Percentiles rank a stretch among this genome's conserved stretches.
phyloP scores from a whole-genome alignment of 106 monocot species.

The Xerophyta viscosa region DNA sequence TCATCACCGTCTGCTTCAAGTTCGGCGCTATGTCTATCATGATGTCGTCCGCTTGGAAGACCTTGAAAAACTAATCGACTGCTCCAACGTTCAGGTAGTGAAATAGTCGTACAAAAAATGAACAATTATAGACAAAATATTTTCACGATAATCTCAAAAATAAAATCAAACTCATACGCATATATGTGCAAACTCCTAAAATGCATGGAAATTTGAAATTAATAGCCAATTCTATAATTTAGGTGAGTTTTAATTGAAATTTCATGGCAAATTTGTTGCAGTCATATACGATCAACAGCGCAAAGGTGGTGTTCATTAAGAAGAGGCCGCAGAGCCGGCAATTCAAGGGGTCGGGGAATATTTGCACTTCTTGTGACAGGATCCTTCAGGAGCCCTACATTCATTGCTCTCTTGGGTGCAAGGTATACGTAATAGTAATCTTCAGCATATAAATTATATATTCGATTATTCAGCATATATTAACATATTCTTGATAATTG shows the following conservation, averaged over 20 bases:
- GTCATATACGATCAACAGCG: conserved; percentile 90
- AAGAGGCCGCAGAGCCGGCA: conserved; percentile 85
- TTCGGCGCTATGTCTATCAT: conserved; percentile 35
- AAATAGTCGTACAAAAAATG: too few species aligned
- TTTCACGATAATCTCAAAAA: too few species aligned
- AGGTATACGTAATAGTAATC: conserved; percentile 49
- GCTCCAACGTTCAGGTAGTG: conserved; percentile 47
- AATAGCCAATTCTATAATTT: conserved; percentile 6
- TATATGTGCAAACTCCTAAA: too few species aligned
- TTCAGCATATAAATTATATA: too few species aligned
- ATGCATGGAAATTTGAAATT: conserved; percentile 25
- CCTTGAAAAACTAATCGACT: conserved; percentile 42
- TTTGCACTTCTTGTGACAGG: conserved; percentile 91
- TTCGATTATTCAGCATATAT: too few species aligned
- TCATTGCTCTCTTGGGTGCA: conserved; percentile 92
- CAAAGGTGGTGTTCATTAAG: conserved; percentile 94
- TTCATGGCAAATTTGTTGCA: conserved; percentile 19
- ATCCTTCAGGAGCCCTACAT: conserved; percentile 91
- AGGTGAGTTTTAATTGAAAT: too few species aligned
- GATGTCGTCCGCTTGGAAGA: conserved; percentile 39
- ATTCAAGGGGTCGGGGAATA: conserved; percentile 87
- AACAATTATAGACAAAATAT: too few species aligned
- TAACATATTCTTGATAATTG: too few species aligned
- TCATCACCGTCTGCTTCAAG: conserved; percentile 23
- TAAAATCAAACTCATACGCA: too few species aligned